These are phyloP conservation scores for Gyromitra esculenta DNA, from an alignment of 2,329 filamentous ascomycete genomes.

Conservation along the genomic window DNA sequence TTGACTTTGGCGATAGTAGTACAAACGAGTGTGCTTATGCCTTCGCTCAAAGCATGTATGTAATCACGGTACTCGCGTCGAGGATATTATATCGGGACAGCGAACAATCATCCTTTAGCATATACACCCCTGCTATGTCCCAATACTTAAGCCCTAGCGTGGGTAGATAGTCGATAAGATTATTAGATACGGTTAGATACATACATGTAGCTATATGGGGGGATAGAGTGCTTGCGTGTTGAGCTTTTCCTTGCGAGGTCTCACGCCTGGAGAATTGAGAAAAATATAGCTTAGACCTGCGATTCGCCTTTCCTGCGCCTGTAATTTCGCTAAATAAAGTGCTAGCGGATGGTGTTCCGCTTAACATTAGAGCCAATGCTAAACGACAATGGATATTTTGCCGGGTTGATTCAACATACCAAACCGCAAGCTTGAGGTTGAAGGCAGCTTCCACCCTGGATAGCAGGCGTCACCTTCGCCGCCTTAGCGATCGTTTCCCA, in stretches of 20 bases:
- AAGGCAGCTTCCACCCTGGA: not conserved
- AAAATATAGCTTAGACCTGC: constrained; percentile 22
- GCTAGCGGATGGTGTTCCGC: constrained; percentile 17
- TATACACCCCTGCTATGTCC: too few relatives aligned
- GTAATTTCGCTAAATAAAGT: constrained; percentile 36
- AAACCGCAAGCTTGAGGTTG: not conserved
- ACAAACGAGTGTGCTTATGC: constrained; percentile 24
- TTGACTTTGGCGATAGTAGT: constrained; percentile 1
- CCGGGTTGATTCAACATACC: constrained; percentile 11
- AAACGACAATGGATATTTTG: constrained; percentile 26
- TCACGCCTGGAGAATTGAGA: not conserved
- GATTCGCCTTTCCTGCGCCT: constrained; percentile 5
- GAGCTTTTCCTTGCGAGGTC: constrained; percentile 17
- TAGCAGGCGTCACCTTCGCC: not conserved
- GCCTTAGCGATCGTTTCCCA: constrained; percentile 1
- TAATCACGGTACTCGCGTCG: too few relatives aligned
- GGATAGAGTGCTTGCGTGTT: not conserved
- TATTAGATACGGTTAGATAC: constrained; percentile 19
- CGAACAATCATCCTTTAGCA: too few relatives aligned
- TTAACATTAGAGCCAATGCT: constrained; percentile 25
- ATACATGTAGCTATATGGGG: constrained; percentile 10
- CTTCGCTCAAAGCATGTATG: not conserved
- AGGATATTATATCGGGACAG: too few relatives aligned
- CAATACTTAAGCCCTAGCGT: too few relatives aligned
- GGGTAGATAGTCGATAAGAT: constrained; percentile 11